phyloP scores from a whole-genome alignment of 192 early-diverging fungal genomes.

The Kickxella alabastrina region DNA sequence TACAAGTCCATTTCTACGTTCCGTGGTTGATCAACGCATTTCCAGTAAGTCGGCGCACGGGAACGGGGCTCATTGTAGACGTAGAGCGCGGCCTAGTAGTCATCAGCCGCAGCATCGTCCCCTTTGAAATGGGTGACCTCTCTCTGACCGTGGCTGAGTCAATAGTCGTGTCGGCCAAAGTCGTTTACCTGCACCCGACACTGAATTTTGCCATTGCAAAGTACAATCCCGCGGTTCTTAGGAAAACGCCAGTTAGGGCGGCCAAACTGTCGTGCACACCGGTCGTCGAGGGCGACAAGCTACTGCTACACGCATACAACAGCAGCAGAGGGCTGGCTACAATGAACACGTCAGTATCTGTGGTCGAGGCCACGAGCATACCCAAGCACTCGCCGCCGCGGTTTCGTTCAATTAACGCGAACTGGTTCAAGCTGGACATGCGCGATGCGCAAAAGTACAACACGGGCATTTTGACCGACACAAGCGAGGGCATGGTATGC shows the following conservation, averaged over 20 bases:
- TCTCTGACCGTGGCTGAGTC: conserved; percentile 81
- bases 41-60: conserved; percentile 14
- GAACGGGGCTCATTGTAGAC: conserved; percentile 73
- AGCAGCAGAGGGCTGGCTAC: conserved; percentile 53
- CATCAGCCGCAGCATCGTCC: conserved; percentile 78
- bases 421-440: conserved; percentile 40
- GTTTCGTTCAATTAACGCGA: conserved; percentile 43
- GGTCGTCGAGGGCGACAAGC: conserved; percentile 62
- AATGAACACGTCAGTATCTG: conserved; percentile 63
- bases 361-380: conserved; percentile 55
- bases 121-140: conserved; percentile 73
- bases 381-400: conserved; percentile 11
- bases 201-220: conserved; percentile 83
- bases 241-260: conserved; percentile 65
- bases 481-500: background rate
- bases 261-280: conserved; percentile 56
- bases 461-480: conserved; percentile 10
- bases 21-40: conserved; percentile 17
- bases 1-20: conserved; percentile 17
- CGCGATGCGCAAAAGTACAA: conserved; percentile 5
- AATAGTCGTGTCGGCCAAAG: conserved; percentile 77
- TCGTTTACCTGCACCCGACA: conserved; percentile 80
- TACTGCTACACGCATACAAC: conserved; percentile 55
- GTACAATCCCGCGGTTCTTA: conserved; percentile 73
- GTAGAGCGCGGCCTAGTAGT: conserved; percentile 75